A percentile compares a stretch with the other conserved stretches of the same genome.
These are phyloP conservation scores for Botrytis byssoidea DNA, from an alignment of 2,329 filamentous ascomycete species.

Conservation along the genomic window DNA sequence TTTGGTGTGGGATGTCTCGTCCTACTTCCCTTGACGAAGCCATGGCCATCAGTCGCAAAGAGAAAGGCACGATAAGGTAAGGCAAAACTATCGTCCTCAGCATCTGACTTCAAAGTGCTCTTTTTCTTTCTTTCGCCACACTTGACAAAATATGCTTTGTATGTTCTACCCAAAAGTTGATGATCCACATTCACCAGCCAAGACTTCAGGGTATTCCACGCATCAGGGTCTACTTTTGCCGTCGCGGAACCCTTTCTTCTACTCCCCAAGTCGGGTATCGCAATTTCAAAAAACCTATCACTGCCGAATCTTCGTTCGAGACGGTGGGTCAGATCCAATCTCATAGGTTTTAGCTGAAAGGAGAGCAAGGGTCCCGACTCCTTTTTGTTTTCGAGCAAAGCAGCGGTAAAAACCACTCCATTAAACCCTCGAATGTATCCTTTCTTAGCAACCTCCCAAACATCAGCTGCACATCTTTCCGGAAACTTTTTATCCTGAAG, in stretches of 20 bases:
- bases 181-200: conserved; percentile 42
- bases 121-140: conserved; percentile 32
- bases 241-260: conserved; percentile 29
- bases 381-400: conserved; percentile 42
- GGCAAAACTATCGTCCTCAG: conserved; percentile 39
- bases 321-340: conserved; percentile 51
- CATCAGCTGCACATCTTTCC: conserved; percentile 44
- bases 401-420: conserved; percentile 46
- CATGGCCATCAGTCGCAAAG: conserved; percentile 52
- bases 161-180: conserved; percentile 33
- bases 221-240: conserved; percentile 39
- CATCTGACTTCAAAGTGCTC: conserved; percentile 42
- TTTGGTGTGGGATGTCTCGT: neutral
- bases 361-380: conserved; percentile 45
- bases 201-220: conserved; percentile 40
- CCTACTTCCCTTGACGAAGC: conserved; percentile 7
- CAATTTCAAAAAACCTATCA: conserved; percentile 58
- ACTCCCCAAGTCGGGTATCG: conserved; percentile 47
- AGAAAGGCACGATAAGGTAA: conserved; percentile 49
- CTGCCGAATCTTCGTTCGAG: conserved; percentile 55
- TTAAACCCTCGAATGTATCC: conserved; percentile 40
- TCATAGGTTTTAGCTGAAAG: conserved; percentile 49
- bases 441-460: conserved; percentile 43
- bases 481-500: conserved; percentile 51
- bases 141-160: conserved; percentile 37